A percentile compares a stretch with the other conserved stretches of the same genome.
Conservation (phyloP, 2,329 filamentous ascomycete species). For the Akanthomyces uredinophilus region DNA sequence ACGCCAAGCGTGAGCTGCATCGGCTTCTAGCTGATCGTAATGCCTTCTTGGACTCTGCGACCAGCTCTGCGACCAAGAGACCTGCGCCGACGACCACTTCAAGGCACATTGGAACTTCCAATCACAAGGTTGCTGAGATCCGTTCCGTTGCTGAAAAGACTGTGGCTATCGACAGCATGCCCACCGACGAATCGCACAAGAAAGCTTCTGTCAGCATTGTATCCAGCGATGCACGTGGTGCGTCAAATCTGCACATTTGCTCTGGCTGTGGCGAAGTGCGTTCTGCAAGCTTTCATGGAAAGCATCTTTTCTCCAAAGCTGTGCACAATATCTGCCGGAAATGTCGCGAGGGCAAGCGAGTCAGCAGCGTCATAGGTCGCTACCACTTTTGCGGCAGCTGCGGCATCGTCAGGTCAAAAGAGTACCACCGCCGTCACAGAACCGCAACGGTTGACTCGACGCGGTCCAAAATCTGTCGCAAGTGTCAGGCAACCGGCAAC, state of each 20-base stretch:
- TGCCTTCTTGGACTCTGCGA: conserved; percentile 3
- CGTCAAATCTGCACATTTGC: conserved; percentile 27
- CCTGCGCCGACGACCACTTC: conserved; percentile 12
- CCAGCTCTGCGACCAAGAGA: conserved; percentile 1
- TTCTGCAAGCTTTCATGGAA: conserved; percentile 30
- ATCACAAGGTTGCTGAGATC: background rate
- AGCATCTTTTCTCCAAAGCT: conserved; percentile 26
- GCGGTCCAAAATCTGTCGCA: conserved; percentile 2
- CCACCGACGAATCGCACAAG: background rate
- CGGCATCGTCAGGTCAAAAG: conserved; percentile 34
- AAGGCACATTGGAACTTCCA: background rate
- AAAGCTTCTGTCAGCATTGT: background rate
- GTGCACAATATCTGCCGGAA: conserved; percentile 31
- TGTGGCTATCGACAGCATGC: background rate
- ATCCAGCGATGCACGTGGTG: background rate
- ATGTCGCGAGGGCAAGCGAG: conserved; percentile 27
- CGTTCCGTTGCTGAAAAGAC: background rate
- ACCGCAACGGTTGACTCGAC: background rate
- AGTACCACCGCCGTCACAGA: conserved; percentile 27
- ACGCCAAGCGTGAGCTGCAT: background rate
- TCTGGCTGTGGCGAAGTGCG: conserved; percentile 32
- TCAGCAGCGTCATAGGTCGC: conserved; percentile 19
- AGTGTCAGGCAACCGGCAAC: background rate
- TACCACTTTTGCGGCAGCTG: conserved; percentile 41
- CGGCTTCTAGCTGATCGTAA: background rate